These are phyloP conservation scores for Penicilliopsis zonata DNA, from an alignment of 495 filamentous ascomycete genomes.

Conservation along the genomic window DNA sequence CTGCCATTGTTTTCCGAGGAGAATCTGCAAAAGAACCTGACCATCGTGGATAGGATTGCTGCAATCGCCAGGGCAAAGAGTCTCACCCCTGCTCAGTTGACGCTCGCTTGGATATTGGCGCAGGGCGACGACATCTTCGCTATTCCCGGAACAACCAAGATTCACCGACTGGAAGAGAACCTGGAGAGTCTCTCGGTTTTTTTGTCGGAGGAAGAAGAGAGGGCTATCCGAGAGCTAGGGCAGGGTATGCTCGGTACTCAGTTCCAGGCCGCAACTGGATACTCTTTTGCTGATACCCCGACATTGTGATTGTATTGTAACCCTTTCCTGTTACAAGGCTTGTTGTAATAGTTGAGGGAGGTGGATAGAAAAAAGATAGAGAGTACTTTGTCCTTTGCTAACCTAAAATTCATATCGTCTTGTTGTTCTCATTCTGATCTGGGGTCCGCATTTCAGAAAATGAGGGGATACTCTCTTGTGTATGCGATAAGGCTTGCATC, in stretches of 20 bases:
- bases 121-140: conserved; percentile 51
- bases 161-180: conserved; percentile 47
- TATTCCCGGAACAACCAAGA: conserved; percentile 47
- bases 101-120: conserved; percentile 45
- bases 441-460: no score
- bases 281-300: conserved; percentile 14
- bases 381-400: no score
- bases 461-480: no score
- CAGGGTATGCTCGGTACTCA: conserved; percentile 6
- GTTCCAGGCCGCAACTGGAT: conserved; percentile 11
- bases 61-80: conserved; percentile 35
- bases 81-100: conserved; percentile 34
- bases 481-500: no score
- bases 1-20: conserved; percentile 38
- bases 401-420: no score
- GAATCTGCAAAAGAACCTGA: conserved; percentile 39
- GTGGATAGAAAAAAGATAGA: no score
- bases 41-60: conserved; percentile 28
- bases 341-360: no score
- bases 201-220: conserved; percentile 8
- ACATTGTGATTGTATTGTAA: no score
- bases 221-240: conserved; percentile 4
- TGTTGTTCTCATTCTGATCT: no score
- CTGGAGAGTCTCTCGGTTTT: conserved; percentile 10
- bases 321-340: no score